A percentile compares a stretch with the other conserved stretches of the same genome.
phyloP scores from a whole-genome alignment of 352 stramenopile species.

The Lagenidium giganteum region DNA sequence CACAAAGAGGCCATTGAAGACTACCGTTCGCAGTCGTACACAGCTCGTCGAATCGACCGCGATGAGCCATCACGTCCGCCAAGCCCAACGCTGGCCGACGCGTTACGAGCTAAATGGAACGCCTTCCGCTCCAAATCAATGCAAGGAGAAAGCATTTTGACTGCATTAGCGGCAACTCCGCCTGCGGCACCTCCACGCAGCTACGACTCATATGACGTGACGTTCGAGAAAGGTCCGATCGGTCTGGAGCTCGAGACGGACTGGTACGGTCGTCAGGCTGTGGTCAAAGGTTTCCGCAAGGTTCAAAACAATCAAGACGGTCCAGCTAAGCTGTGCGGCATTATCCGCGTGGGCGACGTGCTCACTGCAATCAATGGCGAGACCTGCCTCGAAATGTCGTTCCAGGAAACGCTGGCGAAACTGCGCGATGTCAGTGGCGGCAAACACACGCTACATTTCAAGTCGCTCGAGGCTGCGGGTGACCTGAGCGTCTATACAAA shows the following conservation, averaged over 20 bases:
- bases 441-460: conserved; percentile 66
- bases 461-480: conserved; percentile 54
- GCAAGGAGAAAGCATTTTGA: too few relatives aligned
- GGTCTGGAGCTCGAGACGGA: conserved; percentile 68
- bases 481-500: conserved; percentile 64
- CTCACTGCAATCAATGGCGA: conserved; percentile 68
- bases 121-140: too few relatives aligned
- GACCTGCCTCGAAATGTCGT: conserved; percentile 65
- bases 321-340: conserved; percentile 42
- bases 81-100: too few relatives aligned
- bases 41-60: too few relatives aligned
- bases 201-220: conserved; percentile 71
- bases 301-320: conserved; percentile 44
- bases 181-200: conserved; percentile 25
- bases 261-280: conserved; percentile 65
- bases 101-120: too few relatives aligned
- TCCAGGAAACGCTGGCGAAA: conserved; percentile 44
- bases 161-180: too few relatives aligned
- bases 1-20: not conserved
- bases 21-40: not conserved
- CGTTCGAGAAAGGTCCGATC: conserved; percentile 54
- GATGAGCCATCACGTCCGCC: not conserved
- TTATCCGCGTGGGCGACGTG: conserved; percentile 66
- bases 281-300: conserved; percentile 64
- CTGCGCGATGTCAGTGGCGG: conserved; percentile 35